Conservation (phyloP, 2,329 filamentous ascomycete genomes). For the Trichoderma sp. region DNA sequence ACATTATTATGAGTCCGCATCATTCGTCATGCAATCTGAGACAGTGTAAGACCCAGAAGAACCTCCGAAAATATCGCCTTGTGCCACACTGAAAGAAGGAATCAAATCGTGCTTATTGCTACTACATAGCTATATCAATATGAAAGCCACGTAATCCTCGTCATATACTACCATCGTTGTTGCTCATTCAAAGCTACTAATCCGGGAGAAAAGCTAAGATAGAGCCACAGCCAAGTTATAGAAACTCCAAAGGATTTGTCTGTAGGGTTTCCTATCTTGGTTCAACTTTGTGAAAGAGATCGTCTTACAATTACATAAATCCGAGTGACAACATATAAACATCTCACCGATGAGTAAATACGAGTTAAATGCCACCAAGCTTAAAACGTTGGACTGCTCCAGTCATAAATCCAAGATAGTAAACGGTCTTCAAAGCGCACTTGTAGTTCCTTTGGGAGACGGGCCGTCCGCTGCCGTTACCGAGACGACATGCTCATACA, state of each 20-base stretch:
- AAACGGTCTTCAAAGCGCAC: neutral
- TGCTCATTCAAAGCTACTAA: neutral
- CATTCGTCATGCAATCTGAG: neutral
- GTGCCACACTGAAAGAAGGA: neutral
- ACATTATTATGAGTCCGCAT: neutral
- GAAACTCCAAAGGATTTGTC: neutral
- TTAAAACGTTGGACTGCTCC: neutral
- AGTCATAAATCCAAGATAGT: neutral
- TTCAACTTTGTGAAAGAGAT: neutral
- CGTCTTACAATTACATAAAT: neutral
- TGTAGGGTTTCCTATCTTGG: neutral
- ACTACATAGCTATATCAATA: neutral
- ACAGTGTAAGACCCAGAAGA: slow-evolving; percentile 3
- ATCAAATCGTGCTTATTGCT: neutral
- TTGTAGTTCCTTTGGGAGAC: neutral
- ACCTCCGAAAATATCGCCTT: neutral
- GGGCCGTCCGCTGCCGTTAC: neutral
- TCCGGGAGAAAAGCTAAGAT: neutral
- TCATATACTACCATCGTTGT: neutral
- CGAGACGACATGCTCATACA: neutral
- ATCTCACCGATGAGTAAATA: neutral
- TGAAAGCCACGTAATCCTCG: neutral
- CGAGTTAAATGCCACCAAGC: neutral
- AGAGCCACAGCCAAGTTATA: neutral
- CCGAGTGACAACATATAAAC: neutral